A percentile compares a stretch with the other conserved stretches of the same genome.
phyloP scores from a whole-genome alignment of 345 rosid genomes.

The Populus pruinosa region DNA sequence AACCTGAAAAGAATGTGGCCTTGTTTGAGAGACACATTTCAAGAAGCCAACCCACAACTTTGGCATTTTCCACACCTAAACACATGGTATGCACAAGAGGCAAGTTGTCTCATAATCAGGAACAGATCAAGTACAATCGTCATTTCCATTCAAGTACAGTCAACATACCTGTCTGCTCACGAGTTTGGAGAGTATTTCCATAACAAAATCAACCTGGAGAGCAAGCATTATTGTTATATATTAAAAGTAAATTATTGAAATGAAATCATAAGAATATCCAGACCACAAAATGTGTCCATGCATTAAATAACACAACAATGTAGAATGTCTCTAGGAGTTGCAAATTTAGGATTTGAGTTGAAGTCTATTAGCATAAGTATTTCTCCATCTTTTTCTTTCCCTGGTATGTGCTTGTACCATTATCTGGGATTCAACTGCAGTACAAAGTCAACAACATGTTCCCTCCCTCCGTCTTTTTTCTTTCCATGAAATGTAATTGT shows the following conservation, averaged over 20 bases:
- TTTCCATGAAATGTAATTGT: too few relatives aligned
- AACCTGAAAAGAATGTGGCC: slow-evolving; percentile 85
- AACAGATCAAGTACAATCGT: neutral
- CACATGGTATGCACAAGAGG: slow-evolving; percentile 1
- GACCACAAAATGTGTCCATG: too few relatives aligned
- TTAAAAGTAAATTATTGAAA: neutral
- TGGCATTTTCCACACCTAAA: slow-evolving; percentile 94
- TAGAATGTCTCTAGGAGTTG: too few relatives aligned
- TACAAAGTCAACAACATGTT: too few relatives aligned
- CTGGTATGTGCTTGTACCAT: too few relatives aligned
- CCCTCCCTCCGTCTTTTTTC: too few relatives aligned
- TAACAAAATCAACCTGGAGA: slow-evolving; percentile 86
- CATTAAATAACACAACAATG: too few relatives aligned
- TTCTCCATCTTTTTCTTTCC: too few relatives aligned
- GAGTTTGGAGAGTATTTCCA: slow-evolving; percentile 92
- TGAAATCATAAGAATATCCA: too few relatives aligned
- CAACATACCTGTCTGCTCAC: slow-evolving; percentile 74
- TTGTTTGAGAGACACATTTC: slow-evolving; percentile 91
- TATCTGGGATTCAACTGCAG: too few relatives aligned
- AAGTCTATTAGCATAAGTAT: too few relatives aligned
- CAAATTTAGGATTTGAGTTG: too few relatives aligned
- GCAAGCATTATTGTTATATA: neutral
- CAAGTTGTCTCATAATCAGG: neutral
- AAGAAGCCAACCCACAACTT: slow-evolving; percentile 96
- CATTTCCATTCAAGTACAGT: slow-evolving; percentile 4